Conservation (phyloP, 208 protist species). For the Trypanosoma vivax region DNA sequence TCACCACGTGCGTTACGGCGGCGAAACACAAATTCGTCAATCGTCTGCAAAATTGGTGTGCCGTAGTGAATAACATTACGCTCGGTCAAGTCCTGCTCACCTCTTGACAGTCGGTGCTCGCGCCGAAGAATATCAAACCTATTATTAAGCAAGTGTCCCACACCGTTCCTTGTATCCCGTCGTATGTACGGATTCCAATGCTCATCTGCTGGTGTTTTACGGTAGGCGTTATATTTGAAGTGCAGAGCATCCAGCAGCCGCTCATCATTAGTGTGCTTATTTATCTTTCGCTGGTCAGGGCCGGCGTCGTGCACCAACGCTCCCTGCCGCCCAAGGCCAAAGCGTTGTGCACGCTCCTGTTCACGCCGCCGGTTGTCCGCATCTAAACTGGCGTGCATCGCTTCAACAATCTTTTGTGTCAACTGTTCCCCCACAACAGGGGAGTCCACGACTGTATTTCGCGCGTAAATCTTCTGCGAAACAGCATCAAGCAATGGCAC, state of each 20-base stretch:
- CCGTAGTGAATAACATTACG: conserved; percentile 67
- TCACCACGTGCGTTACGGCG: conserved; percentile 80
- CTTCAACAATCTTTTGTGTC: conserved; percentile 40
- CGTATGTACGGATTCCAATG: conserved; percentile 74
- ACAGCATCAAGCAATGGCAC: conserved; percentile 31
- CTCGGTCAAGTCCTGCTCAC: conserved; percentile 77
- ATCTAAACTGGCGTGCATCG: conserved; percentile 24
- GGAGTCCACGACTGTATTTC: conserved; percentile 58
- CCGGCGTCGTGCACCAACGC: conserved; percentile 84
- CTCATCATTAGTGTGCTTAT: conserved; percentile 82
- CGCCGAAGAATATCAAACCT: conserved; percentile 80
- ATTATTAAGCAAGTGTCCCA: conserved; percentile 75
- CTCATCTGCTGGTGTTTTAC: conserved; percentile 58
- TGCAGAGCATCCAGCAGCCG: conserved; percentile 65
- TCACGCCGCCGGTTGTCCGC: conserved; percentile 15
- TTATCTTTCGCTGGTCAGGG: conserved; percentile 61
- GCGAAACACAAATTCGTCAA: conserved; percentile 83
- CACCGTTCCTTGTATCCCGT: conserved; percentile 43
- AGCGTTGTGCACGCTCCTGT: conserved; percentile 59
- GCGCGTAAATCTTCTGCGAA: conserved; percentile 35
- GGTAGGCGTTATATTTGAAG: conserved; percentile 66
- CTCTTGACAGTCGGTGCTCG: conserved; percentile 52
- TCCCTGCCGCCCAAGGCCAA: conserved; percentile 79
- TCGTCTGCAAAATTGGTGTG: conserved; percentile 58
- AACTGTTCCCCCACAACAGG: conserved; percentile 74